phyloP scores from a whole-genome alignment of 148 eudicot species.

The Polygonum maritimum region DNA sequence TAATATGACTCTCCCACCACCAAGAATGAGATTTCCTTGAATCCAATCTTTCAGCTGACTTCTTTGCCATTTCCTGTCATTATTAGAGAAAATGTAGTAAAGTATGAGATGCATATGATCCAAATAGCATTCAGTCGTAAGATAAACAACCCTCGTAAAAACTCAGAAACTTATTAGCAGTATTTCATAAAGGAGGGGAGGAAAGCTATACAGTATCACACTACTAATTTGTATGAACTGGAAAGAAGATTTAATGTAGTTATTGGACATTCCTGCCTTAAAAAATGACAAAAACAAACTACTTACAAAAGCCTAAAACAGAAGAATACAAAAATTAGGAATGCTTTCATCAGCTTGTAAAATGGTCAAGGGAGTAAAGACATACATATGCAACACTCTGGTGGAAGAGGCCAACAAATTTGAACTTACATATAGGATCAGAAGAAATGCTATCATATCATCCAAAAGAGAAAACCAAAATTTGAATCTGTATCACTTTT shows the following conservation, averaged over 20 bases:
- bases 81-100: background rate
- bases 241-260: background rate
- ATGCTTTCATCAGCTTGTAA: background rate
- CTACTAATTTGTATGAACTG: background rate
- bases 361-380: background rate
- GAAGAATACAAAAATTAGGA: background rate
- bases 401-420: background rate
- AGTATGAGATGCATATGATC: background rate
- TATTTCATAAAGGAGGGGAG: background rate
- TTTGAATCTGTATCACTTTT: background rate
- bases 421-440: background rate
- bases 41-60: constrained; percentile 28
- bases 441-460: background rate
- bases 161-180: background rate
- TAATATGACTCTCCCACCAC: constrained; percentile 89
- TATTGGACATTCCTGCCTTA: background rate
- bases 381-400: background rate
- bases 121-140: background rate
- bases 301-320: background rate
- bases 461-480: background rate
- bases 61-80: background rate
- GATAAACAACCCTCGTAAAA: background rate
- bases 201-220: background rate
- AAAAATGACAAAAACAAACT: background rate
- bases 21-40: constrained; percentile 58